Conservation (phyloP, 1,284 basidiomycete species). For the Fomitopsis pinicola region DNA sequence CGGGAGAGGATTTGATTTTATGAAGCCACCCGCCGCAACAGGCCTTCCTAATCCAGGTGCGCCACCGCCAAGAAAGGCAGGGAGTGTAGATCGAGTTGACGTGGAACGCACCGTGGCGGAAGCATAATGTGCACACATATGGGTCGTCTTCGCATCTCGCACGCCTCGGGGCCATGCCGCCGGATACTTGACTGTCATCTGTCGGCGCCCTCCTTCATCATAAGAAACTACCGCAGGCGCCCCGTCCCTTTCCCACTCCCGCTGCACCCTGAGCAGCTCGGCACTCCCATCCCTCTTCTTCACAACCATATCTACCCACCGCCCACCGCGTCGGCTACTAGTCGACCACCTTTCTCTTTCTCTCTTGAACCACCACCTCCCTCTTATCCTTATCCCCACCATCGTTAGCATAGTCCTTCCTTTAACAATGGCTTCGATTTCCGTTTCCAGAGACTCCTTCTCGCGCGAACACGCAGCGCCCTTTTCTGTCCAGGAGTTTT, state of each 20-base stretch:
- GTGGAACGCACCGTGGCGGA: neutral
- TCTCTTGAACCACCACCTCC: conserved; percentile 18
- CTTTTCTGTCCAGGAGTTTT: conserved; percentile 22
- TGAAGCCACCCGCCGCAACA: neutral
- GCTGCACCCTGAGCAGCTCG: neutral
- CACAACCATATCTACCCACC: neutral
- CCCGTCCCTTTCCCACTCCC: neutral
- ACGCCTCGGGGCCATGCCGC: neutral
- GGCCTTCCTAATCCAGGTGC: neutral
- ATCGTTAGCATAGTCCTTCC: conserved; percentile 8
- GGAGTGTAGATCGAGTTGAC: neutral
- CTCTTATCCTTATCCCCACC: conserved; percentile 10
- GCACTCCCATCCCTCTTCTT: neutral
- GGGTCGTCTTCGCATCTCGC: neutral
- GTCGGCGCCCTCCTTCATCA: neutral
- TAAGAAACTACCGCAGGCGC: neutral
- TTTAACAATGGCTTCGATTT: conserved; percentile 10
- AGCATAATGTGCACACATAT: neutral
- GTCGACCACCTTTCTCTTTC: conserved; percentile 10
- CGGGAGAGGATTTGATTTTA: neutral
- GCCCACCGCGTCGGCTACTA: neutral
- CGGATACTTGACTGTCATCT: neutral
- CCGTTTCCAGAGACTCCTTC: conserved; percentile 9
- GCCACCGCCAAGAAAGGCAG: neutral
- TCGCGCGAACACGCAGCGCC: conserved; percentile 8